Conservation (phyloP, 164 flowering plant species). For the Macadamia integrifolia region DNA sequence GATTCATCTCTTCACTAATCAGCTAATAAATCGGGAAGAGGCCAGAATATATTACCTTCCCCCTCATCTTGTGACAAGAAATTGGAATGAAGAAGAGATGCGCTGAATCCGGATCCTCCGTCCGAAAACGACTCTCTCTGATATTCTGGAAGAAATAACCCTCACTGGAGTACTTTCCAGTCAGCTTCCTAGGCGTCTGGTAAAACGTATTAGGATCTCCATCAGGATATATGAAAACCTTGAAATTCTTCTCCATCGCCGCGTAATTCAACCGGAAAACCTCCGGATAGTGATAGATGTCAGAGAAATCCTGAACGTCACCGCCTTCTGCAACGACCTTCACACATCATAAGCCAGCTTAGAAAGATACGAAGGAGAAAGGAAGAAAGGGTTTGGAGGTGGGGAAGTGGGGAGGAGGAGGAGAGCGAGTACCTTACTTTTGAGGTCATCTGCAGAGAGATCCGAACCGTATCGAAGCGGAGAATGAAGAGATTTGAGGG, state of each 20-base stretch:
- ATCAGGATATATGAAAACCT: conserved; percentile 84
- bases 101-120: conserved; percentile 79
- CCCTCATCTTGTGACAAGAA: conserved; percentile 97
- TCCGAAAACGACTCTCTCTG: conserved; percentile 69
- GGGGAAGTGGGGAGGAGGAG: background rate
- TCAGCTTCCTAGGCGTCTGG: conserved; percentile 93
- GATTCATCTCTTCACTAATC: background rate
- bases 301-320: conserved; percentile 15
- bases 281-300: conserved; percentile 60
- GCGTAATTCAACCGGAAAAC: conserved; percentile 56
- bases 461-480: conserved; percentile 16
- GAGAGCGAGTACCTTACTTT: conserved; percentile 10
- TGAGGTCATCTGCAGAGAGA: conserved; percentile 15
- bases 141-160: conserved; percentile 96
- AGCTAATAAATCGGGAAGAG: background rate
- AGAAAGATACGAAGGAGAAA: conserved; percentile 3
- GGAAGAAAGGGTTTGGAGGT: background rate
- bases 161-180: conserved; percentile 96
- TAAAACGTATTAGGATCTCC: conserved; percentile 88
- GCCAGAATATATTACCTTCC: conserved; percentile 48
- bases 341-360: conserved; percentile 16
- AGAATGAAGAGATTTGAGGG: conserved; percentile 48
- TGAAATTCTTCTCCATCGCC: conserved; percentile 78
- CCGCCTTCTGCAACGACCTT: conserved; percentile 24
- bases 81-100: conserved; percentile 89